Percentiles rank a stretch among this genome's conserved stretches.
phyloP scores from a whole-genome alignment of 2,329 filamentous ascomycete species.

The Colletotrichum camelliae region DNA sequence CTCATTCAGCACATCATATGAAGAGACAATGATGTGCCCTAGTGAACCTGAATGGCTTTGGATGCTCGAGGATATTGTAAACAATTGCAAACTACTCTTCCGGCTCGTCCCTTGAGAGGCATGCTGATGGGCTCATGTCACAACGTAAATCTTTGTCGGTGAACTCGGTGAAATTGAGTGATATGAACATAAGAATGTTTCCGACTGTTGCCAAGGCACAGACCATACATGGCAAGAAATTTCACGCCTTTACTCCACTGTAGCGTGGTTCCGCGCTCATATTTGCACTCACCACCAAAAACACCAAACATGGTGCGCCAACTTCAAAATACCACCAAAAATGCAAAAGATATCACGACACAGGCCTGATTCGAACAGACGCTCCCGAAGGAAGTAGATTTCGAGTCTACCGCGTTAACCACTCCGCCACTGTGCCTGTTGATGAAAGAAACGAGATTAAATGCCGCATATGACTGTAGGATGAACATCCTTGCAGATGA shows the following conservation, averaged over 20 bases:
- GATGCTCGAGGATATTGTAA: neutral
- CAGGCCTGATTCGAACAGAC: neutral
- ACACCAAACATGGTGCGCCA: neutral
- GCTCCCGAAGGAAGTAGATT: neutral
- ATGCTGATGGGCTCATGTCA: neutral
- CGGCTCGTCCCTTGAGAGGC: neutral
- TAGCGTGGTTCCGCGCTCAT: neutral
- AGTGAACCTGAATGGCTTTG: rapidly evolving
- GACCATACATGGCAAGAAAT: neutral
- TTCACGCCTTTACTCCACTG: neutral
- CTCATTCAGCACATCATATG: neutral
- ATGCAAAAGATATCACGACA: neutral
- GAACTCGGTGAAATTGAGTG: neutral
- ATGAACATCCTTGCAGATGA: neutral
- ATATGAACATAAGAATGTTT: neutral
- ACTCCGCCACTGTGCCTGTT: neutral
- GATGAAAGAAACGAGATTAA: rapidly evolving
- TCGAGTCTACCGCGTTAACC: neutral
- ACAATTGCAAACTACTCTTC: neutral
- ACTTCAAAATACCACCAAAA: neutral
- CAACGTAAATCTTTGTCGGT: neutral
- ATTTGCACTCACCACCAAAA: neutral
- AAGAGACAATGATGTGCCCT: neutral
- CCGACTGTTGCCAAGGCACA: neutral
- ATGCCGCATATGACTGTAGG: neutral